phyloP scores from a whole-genome alignment of 768 basidiomycete species.

The Cystobasidiopsis lactophilus region DNA sequence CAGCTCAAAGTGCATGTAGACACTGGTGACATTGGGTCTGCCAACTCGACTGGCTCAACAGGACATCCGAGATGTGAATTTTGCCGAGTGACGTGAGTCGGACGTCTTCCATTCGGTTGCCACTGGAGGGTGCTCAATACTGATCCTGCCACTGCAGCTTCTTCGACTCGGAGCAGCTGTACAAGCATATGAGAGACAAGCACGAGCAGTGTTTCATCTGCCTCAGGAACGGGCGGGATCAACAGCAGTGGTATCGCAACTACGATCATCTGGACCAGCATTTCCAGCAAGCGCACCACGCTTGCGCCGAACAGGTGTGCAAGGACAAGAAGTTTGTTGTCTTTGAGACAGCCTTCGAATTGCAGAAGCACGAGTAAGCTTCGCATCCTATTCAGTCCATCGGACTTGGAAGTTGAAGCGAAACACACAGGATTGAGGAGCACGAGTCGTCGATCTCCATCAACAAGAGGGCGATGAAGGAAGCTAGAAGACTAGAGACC shows the following conservation, averaged over 20 bases:
- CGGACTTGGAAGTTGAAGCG: constrained; percentile 8
- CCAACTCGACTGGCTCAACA: constrained; percentile 38
- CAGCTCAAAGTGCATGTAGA: constrained; percentile 23
- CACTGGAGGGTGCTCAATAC: too few relatives aligned
- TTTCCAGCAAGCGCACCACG: constrained; percentile 51
- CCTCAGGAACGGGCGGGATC: constrained; percentile 38
- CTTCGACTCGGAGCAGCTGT: constrained; percentile 84
- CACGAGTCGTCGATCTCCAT: constrained; percentile 24
- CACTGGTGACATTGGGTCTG: constrained; percentile 37
- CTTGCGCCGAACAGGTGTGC: constrained; percentile 52
- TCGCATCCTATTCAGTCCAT: constrained; percentile 36
- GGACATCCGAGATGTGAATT: constrained; percentile 40
- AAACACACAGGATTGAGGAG: too few relatives aligned
- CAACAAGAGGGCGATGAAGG: constrained; percentile 45
- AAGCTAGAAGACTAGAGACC: constrained; percentile 43
- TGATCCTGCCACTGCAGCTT: constrained; percentile 32
- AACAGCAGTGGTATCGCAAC: constrained; percentile 50
- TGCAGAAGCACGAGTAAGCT: constrained; percentile 75
- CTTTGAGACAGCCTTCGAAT: constrained; percentile 63
- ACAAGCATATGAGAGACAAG: constrained; percentile 67
- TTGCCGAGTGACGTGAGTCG: constrained; percentile 37
- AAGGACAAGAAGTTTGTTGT: constrained; percentile 82
- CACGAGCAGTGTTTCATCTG: constrained; percentile 97
- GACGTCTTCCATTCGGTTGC: too few relatives aligned
- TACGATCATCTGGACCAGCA: constrained; percentile 75